A percentile compares a stretch with the other conserved stretches of the same genome.
phyloP scores from a whole-genome alignment of 495 filamentous ascomycete genomes.

The Chaetomidium leptoderma region DNA sequence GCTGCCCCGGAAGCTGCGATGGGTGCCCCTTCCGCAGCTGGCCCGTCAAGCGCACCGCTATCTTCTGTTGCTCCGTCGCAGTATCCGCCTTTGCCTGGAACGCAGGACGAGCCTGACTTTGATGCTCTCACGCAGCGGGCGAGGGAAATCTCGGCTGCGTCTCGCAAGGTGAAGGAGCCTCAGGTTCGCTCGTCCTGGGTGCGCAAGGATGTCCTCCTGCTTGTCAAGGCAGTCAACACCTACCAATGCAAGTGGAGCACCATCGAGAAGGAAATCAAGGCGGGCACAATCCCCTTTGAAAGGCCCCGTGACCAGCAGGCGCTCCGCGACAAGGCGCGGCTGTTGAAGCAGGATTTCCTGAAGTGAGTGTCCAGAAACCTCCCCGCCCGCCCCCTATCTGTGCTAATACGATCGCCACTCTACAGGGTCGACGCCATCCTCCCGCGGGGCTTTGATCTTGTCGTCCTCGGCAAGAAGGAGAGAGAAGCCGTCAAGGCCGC shows the following conservation, averaged over 20 bases:
- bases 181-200: slow-evolving; percentile 48
- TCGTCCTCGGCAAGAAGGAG: slow-evolving; percentile 50
- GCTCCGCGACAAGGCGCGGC: slow-evolving; percentile 63
- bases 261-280: slow-evolving; percentile 42
- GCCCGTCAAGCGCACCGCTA: background rate
- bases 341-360: slow-evolving; percentile 57
- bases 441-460: slow-evolving; percentile 46
- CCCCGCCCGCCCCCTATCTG: no score
- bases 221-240: slow-evolving; percentile 48
- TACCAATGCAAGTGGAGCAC: slow-evolving; percentile 51
- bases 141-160: slow-evolving; percentile 25
- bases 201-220: slow-evolving; percentile 41
- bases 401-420: background rate
- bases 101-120: slow-evolving; percentile 27
- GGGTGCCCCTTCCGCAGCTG: background rate
- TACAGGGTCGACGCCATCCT: slow-evolving; percentile 33
- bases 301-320: slow-evolving; percentile 53
- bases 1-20: background rate
- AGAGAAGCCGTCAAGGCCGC: slow-evolving; percentile 35
- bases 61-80: slow-evolving; percentile 14
- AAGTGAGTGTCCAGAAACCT: slow-evolving; percentile 49
- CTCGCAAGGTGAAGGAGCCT: slow-evolving; percentile 27
- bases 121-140: slow-evolving; percentile 26
- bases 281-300: slow-evolving; percentile 35
- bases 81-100: slow-evolving; percentile 23